Percentiles rank a stretch among this genome's conserved stretches.
phyloP scores from a whole-genome alignment of 306 rosid species.

The Pyrus betulifolia region DNA sequence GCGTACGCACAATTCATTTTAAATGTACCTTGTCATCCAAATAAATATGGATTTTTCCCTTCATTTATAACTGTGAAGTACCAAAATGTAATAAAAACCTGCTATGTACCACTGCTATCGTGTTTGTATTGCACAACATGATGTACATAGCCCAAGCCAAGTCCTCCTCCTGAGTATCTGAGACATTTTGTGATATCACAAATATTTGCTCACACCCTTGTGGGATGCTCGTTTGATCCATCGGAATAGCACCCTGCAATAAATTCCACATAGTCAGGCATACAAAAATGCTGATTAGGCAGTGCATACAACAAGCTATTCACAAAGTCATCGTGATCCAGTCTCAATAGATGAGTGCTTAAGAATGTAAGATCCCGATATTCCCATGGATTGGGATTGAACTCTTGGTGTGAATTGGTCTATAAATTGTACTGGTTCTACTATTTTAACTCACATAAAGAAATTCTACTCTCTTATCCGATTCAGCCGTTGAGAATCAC shows the following conservation, averaged over 20 bases:
- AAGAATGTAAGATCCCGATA: too few relatives aligned
- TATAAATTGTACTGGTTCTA: background rate
- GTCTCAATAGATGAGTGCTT: background rate
- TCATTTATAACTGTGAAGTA: too few relatives aligned
- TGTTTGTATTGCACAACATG: slow-evolving; percentile 69
- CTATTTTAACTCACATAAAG: background rate
- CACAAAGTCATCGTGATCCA: background rate
- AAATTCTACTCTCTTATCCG: too few relatives aligned
- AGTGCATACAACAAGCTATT: background rate
- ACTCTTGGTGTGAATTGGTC: background rate
- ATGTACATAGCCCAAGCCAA: slow-evolving; percentile 87
- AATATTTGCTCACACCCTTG: slow-evolving; percentile 68
- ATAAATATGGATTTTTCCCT: too few relatives aligned
- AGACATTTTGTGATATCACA: slow-evolving; percentile 49
- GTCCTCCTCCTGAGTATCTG: slow-evolving; percentile 56
- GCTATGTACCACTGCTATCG: slow-evolving; percentile 51
- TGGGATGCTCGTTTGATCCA: slow-evolving; percentile 57
- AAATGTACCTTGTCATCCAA: background rate
- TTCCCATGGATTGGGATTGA: background rate
- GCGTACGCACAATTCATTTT: slow-evolving; percentile 62
- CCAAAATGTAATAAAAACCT: background rate
- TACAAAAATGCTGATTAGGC: background rate
- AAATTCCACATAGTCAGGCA: background rate
- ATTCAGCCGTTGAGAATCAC: too few relatives aligned
- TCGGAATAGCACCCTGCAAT: slow-evolving; percentile 66